Base-by-base conservation (phyloP, 441 rosid genomes). In the Brassica hybrid region DNA sequence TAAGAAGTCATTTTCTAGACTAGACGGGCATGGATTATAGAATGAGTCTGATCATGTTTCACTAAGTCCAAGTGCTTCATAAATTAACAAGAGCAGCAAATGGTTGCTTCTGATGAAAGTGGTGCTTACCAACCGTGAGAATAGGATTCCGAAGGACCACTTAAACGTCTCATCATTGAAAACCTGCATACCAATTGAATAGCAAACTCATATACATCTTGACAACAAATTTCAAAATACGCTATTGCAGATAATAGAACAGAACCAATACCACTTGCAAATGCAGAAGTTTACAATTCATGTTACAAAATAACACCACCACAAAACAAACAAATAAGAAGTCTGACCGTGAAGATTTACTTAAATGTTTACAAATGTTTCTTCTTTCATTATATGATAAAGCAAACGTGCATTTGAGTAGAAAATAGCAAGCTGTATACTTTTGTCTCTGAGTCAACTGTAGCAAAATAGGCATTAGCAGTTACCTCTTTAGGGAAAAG, bases 121-220 rank as follows among this genome's bases (percentile, higher is more conserved):
- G 14, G 58, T 54, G 52, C 83, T 88, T 84, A 95, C 99, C 95
- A 95, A 84, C 67, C 98, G 94, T 32, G 99, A 96, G 89, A 96
- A 93, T 36, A 96, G 90, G 76, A 96, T 96, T 60, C 99, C 98
- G 69, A 96, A 93, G 48, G 99, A 93, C 99, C 99, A 96, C 76
- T 77, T 91, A 89, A 96, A 96, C 13, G 94, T 88, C 79, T 93
- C 98, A 67, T 89, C 71, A 80, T 93, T 96, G 85, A 89, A 96
- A 61, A 90, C 95, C 98, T 96, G 86, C 58, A 83, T 1, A 36
- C 60, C 71, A 58, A 70, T 1, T 1, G 45, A 9, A 67, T 50
- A 38, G 65, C 69, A 82, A 52, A 52, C 62, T 82, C 72, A 73
- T 70, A 65, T 0, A 79, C 73, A 74, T n/a, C 21, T 13, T 16